phyloP scores from a whole-genome alignment of 257 asterid genomes.

The Solanum paucissectum region DNA sequence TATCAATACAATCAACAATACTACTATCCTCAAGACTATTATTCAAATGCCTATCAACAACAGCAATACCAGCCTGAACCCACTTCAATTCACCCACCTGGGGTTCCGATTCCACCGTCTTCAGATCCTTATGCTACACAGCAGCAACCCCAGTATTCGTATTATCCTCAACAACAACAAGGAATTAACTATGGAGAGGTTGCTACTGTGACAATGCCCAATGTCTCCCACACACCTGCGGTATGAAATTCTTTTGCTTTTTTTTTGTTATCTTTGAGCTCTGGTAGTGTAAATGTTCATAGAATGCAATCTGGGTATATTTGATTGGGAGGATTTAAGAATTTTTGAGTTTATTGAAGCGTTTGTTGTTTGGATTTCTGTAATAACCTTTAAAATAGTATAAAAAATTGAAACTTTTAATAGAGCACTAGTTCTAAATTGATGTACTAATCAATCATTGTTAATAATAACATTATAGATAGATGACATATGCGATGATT shows the following conservation, averaged over 20 bases:
- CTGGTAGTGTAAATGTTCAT: neutral
- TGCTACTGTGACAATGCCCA: neutral
- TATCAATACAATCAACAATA: constrained; percentile 6
- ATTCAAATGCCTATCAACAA: constrained; percentile 18
- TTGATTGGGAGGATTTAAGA: neutral
- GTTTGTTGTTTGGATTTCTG: neutral
- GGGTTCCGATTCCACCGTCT: constrained; percentile 20
- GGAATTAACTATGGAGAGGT: neutral
- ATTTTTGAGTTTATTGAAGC: neutral
- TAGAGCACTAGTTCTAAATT: neutral
- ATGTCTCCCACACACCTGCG: neutral
- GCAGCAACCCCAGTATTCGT: neutral
- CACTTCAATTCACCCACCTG: constrained; percentile 39
- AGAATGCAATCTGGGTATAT: neutral
- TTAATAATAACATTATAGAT: neutral
- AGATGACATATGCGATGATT: neutral
- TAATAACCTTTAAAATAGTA: neutral
- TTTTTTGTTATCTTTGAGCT: neutral
- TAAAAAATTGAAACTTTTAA: neutral
- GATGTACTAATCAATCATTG: neutral
- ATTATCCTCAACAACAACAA: neutral
- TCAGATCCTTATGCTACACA: neutral
- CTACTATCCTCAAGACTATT: neutral
- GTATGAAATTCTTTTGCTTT: neutral
- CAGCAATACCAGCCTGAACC: constrained; percentile 16